Evolutionary conservation across 805 yeast species (phyloP).

Genomic region (Cyberlindnera samutprakarnensis): DNA sequence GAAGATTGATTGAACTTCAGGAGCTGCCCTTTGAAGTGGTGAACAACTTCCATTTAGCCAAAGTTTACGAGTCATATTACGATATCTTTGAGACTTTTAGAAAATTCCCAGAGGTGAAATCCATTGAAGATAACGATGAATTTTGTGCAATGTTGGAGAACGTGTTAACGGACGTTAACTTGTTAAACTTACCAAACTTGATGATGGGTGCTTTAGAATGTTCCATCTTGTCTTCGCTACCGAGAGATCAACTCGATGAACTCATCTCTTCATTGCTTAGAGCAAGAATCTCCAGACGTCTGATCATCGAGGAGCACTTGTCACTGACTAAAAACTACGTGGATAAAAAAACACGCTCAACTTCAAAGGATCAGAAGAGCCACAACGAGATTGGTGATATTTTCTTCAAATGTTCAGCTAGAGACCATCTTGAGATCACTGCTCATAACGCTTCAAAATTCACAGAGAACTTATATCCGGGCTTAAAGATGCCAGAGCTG

Average conservation of each 20-base stretch:
- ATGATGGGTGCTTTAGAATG: slow-evolving; percentile 92
- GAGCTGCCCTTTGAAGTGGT: slow-evolving; percentile 75
- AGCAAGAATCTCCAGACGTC: slow-evolving; percentile 82
- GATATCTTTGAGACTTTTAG: slow-evolving; percentile 83
- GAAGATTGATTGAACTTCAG: slow-evolving; percentile 74
- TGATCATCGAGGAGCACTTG: slow-evolving; percentile 86
- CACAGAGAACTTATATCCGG: slow-evolving; percentile 44
- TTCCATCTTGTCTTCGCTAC: slow-evolving; percentile 48
- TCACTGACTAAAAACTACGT: slow-evolving; percentile 61
- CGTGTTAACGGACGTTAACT: slow-evolving; percentile 68
- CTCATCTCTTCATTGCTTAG: slow-evolving; percentile 73
- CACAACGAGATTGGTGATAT: slow-evolving; percentile 61
- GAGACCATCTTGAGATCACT: slow-evolving; percentile 53
- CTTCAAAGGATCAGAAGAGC: slow-evolving; percentile 38
- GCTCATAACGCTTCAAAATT: slow-evolving; percentile 42
- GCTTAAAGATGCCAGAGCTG: slow-evolving; percentile 61
- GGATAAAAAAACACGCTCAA: slow-evolving; percentile 3
- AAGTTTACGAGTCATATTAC: slow-evolving; percentile 84
- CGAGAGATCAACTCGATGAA: slow-evolving; percentile 57
- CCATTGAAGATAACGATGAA: slow-evolving; percentile 64
- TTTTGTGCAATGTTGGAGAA: slow-evolving; percentile 60
- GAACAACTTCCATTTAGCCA: slow-evolving; percentile 77
- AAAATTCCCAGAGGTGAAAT: slow-evolving; percentile 56
- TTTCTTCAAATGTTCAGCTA: slow-evolving; percentile 70
- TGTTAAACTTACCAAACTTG: slow-evolving; percentile 75